Evolutionary conservation across 441 rosid species (phyloP), one percentile per base, ranked within the genome.

Genomic region (Mallotus japonicus): DNA sequence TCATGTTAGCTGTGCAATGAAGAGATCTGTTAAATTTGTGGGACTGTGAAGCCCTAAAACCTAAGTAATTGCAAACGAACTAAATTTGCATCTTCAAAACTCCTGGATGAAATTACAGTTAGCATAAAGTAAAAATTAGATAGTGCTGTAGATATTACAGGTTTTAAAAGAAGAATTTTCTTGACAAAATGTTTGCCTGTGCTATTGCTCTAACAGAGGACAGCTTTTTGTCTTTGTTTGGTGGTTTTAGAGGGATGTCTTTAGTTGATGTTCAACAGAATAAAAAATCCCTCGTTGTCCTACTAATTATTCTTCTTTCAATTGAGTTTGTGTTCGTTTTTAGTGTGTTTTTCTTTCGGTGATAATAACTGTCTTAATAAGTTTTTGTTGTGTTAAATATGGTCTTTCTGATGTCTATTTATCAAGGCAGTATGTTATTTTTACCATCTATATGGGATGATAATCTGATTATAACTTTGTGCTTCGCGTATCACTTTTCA

Each of bases 401-500:
- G 40, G 17, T 46, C 12, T 60, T 28, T 47, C 8, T 0, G 16
- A 50, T 32, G 50, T 47, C 17, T 24, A 24, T 57, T 32, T 8
- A 19, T 19, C 12, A 8, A 44, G 37, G 57, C 40, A 14, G 22
- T 69, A 16, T 40, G 64, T 22, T 69, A 42, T 57, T 57, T 69
- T 71, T 51, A 32, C 9, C 49, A 14, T 49, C 19, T 19, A 34
- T 15, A 11, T 61, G 34, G 12, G 74, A 46, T 37, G 51, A 37
- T 71, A 60, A 49, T 14, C 46, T 6, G 32, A 20, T 37, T 17
- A 60, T 62, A 47, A 61, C 59, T 62, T 62, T 44, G 34, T 79
- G 72, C 70, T 80, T 79, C 72, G 42, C 76, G 67, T 73, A 79
- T 78, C 78, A 65, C 46, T 79, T 68, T 66, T 34, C 66, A 50